Conservation (phyloP, 306 rosid genomes). For the Prunus salicina region DNA sequence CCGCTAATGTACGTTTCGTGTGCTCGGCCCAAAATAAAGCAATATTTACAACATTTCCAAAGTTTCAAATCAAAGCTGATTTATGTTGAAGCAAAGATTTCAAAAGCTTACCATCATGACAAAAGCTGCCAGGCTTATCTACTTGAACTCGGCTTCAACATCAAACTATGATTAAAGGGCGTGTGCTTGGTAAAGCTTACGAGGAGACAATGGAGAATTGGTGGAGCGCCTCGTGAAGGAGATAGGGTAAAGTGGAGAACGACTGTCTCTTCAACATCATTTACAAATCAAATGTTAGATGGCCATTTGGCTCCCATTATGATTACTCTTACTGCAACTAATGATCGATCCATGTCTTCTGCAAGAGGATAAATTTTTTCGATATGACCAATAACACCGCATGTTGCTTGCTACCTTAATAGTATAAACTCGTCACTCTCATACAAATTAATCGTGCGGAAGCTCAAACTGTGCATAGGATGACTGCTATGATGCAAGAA, state of each 20-base stretch:
- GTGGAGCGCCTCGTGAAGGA: background rate
- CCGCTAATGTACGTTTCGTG: no score
- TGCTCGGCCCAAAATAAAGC: no score
- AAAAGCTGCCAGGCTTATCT: background rate
- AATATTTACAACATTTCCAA: no score
- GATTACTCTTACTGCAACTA: background rate
- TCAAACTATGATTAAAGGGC: background rate
- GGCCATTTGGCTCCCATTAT: background rate
- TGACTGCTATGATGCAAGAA: no score
- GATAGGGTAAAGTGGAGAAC: background rate
- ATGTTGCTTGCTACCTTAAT: background rate
- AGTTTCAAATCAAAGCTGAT: background rate
- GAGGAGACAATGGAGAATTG: background rate
- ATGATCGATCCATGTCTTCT: no score
- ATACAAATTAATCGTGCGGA: no score
- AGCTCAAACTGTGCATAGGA: no score
- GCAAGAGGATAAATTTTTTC: no score
- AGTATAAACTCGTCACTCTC: background rate
- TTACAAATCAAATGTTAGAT: background rate
- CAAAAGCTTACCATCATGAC: background rate
- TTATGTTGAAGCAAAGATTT: background rate
- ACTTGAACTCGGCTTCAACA: background rate
- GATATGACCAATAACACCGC: no score
- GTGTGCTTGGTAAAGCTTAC: background rate
- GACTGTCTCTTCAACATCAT: background rate